Base-by-base conservation (phyloP, 768 basidiomycete species). In the Hericium coralloides region DNA sequence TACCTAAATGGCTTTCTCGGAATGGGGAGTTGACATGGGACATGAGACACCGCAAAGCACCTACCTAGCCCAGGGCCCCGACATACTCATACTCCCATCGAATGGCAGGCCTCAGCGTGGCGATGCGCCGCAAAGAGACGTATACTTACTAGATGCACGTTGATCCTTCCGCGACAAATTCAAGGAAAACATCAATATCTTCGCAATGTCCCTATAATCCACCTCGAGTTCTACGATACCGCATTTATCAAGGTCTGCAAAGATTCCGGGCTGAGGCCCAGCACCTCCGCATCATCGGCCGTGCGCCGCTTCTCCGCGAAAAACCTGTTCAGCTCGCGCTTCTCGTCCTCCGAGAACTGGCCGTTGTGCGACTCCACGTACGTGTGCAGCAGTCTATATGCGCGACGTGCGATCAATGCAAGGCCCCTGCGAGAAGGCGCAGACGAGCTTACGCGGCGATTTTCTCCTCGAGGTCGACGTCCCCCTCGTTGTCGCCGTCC, bases 381-480 rank as follows among this genome's bases (percentile, higher is more conserved):
- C 25, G 60, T 63, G 12, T 63, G n/a, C 49, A 61, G 45, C 43
- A 61, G 45, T 45, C 62, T 63, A 25, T 43, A 12, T 2, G 4
- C 18, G 37, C 18, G 26, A 43, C n/a, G 17, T 12, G 15, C 8
- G 12, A 4, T 12, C 22, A 10, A 48, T 1, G n/a, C 9, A 25
- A 47, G 22, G 12, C 36, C 9, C 14, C 26, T 20, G 48, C 22
- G 14, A 3, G 14, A 18, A 38, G 20, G 14, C 49, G 53, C 10
- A 17, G 48, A 31, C 26, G 22, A 15, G 55, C 77, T 52, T 52
- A 82, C 82, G 78, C 75, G 18, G 83, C 60, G 2, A 79, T 67
- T 61, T 84, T 87, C 67, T 87, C 87, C 67, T 84, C 81, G 39
- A 84, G 83, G 55, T 87, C 83, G 2, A 65, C 64, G 66, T 89